These are phyloP conservation scores for Dissophora globulifera DNA, from an alignment of 192 early-diverging fungal species.

Conservation along the genomic window DNA sequence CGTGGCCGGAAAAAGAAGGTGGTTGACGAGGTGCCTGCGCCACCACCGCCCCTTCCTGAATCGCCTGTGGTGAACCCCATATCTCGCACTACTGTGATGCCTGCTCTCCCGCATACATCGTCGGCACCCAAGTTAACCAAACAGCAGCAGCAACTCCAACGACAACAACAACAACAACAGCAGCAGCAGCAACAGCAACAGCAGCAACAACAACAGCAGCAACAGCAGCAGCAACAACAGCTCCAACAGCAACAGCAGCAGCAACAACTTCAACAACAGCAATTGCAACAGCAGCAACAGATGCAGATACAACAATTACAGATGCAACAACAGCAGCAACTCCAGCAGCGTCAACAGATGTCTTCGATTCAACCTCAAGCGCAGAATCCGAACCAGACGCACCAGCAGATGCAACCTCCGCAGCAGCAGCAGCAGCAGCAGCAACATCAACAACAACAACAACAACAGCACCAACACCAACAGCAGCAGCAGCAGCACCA, in stretches of 20 bases:
- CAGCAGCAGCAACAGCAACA: conserved; percentile 27
- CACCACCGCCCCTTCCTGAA: conserved; percentile 14
- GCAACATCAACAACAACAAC: conserved; percentile 19
- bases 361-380: background rate
- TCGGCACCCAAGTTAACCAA: conserved; percentile 27
- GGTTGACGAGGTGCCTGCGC: background rate
- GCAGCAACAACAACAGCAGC: conserved; percentile 21
- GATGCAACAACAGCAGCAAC: conserved; percentile 23
- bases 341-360: conserved; percentile 5
- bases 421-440: conserved; percentile 26
- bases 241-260: conserved; percentile 4
- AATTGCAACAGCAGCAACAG: conserved; percentile 13
- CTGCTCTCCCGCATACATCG: conserved; percentile 12
- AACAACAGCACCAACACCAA: no score
- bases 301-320: conserved; percentile 22
- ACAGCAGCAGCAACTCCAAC: conserved; percentile 21
- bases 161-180: conserved; percentile 26
- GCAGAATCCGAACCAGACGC: conserved; percentile 4
- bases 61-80: conserved; percentile 12
- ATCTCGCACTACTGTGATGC: conserved; percentile 13
- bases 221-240: conserved; percentile 24
- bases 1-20: conserved; percentile 46
- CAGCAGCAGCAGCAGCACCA: no score
- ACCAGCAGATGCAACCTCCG: conserved; percentile 13
- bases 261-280: conserved; percentile 29